Conservation (phyloP, 179 eudicot genomes). For the Nepenthes alata region DNA sequence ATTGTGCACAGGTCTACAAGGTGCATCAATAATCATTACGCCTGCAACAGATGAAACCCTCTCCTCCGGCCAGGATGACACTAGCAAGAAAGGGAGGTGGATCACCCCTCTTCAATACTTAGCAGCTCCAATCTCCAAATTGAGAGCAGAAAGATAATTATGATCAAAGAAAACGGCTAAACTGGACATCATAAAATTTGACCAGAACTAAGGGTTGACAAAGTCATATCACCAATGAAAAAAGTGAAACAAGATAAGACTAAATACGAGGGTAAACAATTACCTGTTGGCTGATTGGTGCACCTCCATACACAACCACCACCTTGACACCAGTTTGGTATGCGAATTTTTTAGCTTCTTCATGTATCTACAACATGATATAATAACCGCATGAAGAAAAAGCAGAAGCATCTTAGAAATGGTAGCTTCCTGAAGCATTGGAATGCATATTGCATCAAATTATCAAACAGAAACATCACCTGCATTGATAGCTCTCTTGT, state of each 20-base stretch:
- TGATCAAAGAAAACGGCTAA: not conserved
- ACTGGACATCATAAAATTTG: not conserved
- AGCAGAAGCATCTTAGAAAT: not conserved
- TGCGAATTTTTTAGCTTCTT: conserved; percentile 80
- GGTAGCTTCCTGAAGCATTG: not conserved
- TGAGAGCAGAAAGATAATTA: too few species aligned
- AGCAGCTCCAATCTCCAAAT: too few species aligned
- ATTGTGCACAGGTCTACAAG: too few species aligned
- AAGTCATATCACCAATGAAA: too few species aligned
- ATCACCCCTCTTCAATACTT: too few species aligned
- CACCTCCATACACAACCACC: conserved; percentile 94
- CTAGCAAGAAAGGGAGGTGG: too few species aligned
- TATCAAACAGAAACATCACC: conserved; percentile 26
- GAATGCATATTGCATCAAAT: not conserved
- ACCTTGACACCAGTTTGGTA: conserved; percentile 91
- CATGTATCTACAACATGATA: conserved; percentile 48
- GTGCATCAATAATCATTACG: too few species aligned
- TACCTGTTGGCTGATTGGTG: conserved; percentile 93
- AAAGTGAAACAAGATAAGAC: too few species aligned
- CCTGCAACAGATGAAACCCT: too few species aligned
- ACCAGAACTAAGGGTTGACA: too few species aligned
- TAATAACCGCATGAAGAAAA: conserved; percentile 1
- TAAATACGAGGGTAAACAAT: not conserved
- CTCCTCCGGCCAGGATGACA: too few species aligned
- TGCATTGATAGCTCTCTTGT: conserved; percentile 92